Evolutionary conservation across 2,329 filamentous ascomycete species (phyloP), one percentile per base, ranked within the genome.

Genomic region (Trematosphaeria pertusa): DNA sequence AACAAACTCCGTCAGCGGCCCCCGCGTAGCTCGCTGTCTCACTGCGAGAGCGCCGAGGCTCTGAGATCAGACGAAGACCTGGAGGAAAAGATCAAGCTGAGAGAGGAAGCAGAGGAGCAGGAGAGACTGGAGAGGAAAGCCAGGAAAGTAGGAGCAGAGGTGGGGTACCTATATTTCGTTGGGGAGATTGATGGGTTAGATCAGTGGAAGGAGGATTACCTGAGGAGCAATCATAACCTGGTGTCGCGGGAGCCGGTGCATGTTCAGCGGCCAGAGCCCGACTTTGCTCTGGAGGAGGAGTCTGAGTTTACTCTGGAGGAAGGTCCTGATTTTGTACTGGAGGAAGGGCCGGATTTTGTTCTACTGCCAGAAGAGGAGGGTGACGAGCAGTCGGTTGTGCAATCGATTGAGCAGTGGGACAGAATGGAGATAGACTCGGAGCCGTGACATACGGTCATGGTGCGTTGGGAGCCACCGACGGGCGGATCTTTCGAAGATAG

Each of bases 131-230:
- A 56, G 30, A 48, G 45, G 12, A 20, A 42, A 19, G 41, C 48
- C 2, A 38, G 24, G n/a, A 59, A 50, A 21, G 50, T 52, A 1
- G 57, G 50, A 14, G 37, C 47, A 8, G 54, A 66, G n/a, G 56
- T 67, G 11, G 61, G 65, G 8, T 68, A 61, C 33, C 46, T 69
- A 12, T 66, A 65, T 37, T 62, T 64, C 19, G 53, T 65, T 2
- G 64, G 58, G 3, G 34, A 34, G 1, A 15, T 46, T 4, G 49
- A 53, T 12, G 36, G 50, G 6, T 6, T 54, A 24, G 46, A 53
- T 12, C 31, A 41, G 4, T 60, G 56, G 61, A 49, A 34, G 10
- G 52, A 53, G 2, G 58, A 61, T 9, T 48, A 52, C 18, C 33
- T 59, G 22, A 38, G 31, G 17, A 61, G 63, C 26, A 48, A 64